Base-by-base conservation (phyloP, 1,139 yeast species). In the Saccharomyces uvarum region DNA sequence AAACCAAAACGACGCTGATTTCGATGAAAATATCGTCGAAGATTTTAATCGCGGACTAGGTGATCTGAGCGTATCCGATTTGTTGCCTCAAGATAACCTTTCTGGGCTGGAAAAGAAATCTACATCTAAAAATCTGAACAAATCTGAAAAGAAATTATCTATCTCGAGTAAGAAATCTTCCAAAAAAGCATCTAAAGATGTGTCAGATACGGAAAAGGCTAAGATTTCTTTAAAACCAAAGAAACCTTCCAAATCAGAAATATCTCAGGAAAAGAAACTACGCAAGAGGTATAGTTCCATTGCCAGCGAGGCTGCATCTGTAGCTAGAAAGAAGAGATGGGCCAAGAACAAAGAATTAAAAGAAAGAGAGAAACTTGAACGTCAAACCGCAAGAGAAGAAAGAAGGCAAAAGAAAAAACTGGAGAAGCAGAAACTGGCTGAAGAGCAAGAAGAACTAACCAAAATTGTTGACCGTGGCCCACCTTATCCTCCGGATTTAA, bases 21-120 rank as follows among this genome's bases (percentile, higher is more conserved):
- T 67, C 7, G 68, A 64, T 51, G 53, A 60, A 4, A 56, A 65
- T 13, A 63, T 60, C 0, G 76, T 82, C 77, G 84, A 81, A 59
- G 79, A 81, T 58, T 86, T 87, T 4, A 79, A 77, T 33, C 81
- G 80, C 28, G 74, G 83, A 46, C 68, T 82, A 48, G 76, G 79
- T 31, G 79, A 77, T 56, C 68, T 81, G 61, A 81, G 78, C 53
- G 68, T 76, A 50, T 53, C 67, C 1, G 66, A 62, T 32, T 21
- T 63, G 72, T 69, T 51, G 73, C 69, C 41, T 60, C 62, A 47
- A 41, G 54, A 53, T 9, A 59, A 59, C 47, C 50, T 58, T 16
- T 38, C 24, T 2, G 62, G 61, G 49, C 58, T 60, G 50, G 57
- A 58, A 41, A 54, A 60, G 28, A 53, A 61, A n/a, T 63, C 59